Evolutionary conservation across 306 rosid genomes (phyloP), one percentile per base, ranked within the genome.

Genomic region (Astragalus membranaceus): DNA sequence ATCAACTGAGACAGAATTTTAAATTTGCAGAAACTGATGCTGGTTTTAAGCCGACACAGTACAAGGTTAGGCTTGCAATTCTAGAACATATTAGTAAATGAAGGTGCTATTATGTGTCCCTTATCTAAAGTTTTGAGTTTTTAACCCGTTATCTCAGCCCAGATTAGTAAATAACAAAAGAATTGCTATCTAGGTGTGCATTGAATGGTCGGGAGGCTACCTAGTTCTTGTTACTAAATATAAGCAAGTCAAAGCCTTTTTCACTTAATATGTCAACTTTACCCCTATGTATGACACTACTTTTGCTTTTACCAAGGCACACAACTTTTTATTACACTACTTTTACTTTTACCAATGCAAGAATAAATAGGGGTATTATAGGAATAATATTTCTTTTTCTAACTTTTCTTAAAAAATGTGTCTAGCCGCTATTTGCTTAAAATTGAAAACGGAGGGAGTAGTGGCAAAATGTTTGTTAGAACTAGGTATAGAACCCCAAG

Each of bases 1-100:
- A 5, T 43, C 33, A 59, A 1, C 30, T 70, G n/a, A 52, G 48
- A 29, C 37, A 2, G 12, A 23, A 32, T 59, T 54, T 52, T 20
- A 71, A 63, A 51, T 79, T 71, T 81, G 76, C 85, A 88, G 90
- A 88, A 51, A 84, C 87, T 10, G 94, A 88, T 74, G 90, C 85
- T 8, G 94, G 94, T 49, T 85, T 88, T 74, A 83, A 82, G 73
- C 94, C 90, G 33, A 85, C 87, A 11, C 78, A 62, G 30, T 79
- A 85, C 13, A 88, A 88, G 90, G 94, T 79, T 37, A 61, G 49
- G 7, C 73, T 36, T 64, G 60, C 76, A 71, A 11, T 70, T 26
- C 30, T 26, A 26, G 2, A 41, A 13, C 44, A 11, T 73, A 47
- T 33, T 46, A 26, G 58, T 62, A 37, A 30, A 49, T 51, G 42